Conservation (phyloP, 495 filamentous ascomycete genomes). For the Annulohypoxylon maeteangense region DNA sequence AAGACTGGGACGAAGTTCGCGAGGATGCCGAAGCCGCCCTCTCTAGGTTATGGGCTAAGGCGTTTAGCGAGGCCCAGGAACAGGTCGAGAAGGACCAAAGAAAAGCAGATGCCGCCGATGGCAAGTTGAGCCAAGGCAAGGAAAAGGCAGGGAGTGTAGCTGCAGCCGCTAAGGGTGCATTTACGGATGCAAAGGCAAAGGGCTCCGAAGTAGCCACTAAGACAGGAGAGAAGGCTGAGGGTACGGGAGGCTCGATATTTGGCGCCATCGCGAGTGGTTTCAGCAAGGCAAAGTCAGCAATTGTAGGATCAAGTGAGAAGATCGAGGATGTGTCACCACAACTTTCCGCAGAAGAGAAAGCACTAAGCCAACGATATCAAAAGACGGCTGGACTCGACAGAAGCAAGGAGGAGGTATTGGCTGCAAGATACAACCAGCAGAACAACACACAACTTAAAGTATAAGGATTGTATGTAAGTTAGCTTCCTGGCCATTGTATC, state of each 20-base stretch:
- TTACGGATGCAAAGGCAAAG: slow-evolving; percentile 47
- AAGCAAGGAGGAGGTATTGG: slow-evolving; percentile 57
- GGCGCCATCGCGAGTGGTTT: slow-evolving; percentile 49
- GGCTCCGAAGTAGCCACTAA: slow-evolving; percentile 19
- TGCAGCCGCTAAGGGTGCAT: slow-evolving; percentile 45
- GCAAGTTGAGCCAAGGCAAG: slow-evolving; percentile 35
- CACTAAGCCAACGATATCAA: slow-evolving; percentile 59
- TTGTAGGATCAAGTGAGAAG: slow-evolving; percentile 41
- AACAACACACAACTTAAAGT: slow-evolving; percentile 52
- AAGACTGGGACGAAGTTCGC: slow-evolving; percentile 69
- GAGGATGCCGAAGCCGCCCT: slow-evolving; percentile 61
- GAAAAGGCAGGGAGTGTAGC: slow-evolving; percentile 43
- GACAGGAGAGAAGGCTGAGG: slow-evolving; percentile 39
- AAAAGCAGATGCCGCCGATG: slow-evolving; percentile 25
- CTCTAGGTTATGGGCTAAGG: slow-evolving; percentile 44
- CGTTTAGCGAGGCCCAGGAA: slow-evolving; percentile 32
- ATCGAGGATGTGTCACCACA: slow-evolving; percentile 45
- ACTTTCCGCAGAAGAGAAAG: slow-evolving; percentile 57
- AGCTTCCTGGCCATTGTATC: neutral
- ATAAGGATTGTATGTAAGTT: slow-evolving; percentile 11
- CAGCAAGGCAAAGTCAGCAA: slow-evolving; percentile 45
- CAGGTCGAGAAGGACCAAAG: slow-evolving; percentile 22
- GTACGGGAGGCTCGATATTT: slow-evolving; percentile 46
- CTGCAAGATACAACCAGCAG: slow-evolving; percentile 57
- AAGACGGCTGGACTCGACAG: slow-evolving; percentile 46